Evolutionary conservation across 306 rosid species (phyloP), one percentile per base, ranked within the genome.

Genomic region (Dryas octopetala): DNA sequence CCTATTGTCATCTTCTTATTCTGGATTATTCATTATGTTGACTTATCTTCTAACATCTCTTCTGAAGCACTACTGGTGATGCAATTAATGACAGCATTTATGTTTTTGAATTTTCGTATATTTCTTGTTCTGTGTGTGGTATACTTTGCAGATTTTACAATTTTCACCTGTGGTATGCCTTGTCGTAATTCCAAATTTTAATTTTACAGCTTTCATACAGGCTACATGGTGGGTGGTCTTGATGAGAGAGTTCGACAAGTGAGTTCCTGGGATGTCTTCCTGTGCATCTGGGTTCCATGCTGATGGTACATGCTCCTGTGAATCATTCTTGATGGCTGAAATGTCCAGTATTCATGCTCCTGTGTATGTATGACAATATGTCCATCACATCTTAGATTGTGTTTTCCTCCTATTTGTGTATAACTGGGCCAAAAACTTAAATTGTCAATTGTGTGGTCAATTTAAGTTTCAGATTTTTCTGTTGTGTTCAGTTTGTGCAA

Each of bases 161-260:
- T 2, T 28, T 28, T 28, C 63, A 58, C 5, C 6, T 11, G 41
- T 23, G 63, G 9, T 40, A 58, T 58, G 6, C 26, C 26, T 58
- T 58, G 41, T 23, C 9, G 41, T 19, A 23, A 23, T 58, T 58
- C 38, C 38, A 23, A n/a, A 19, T 58, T 58, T 58, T 58, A 23
- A 58, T 58, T 9, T 58, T 58, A 58, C 63, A 58, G 41, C 63
- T 58, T 58, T 58, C 63, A 58, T 41, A 58, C 23, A 58, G 63
- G 63, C 63, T 58, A 58, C 63, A 58, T 58, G 63, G 63, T 23
- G 63, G 32, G 41, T 26, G 40, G 23, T 58, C 40, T 28, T 28
- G 32, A 16, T 14, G 41, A 23, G 41, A 23, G 63, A 19, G 19
- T 19, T 19, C 19, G 19, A 19, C 19, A 19, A 19, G 19, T 19